Evolutionary conservation across 257 asterid genomes (phyloP), one percentile per base, ranked within the genome.

Genomic region (Prunella vulgaris): DNA sequence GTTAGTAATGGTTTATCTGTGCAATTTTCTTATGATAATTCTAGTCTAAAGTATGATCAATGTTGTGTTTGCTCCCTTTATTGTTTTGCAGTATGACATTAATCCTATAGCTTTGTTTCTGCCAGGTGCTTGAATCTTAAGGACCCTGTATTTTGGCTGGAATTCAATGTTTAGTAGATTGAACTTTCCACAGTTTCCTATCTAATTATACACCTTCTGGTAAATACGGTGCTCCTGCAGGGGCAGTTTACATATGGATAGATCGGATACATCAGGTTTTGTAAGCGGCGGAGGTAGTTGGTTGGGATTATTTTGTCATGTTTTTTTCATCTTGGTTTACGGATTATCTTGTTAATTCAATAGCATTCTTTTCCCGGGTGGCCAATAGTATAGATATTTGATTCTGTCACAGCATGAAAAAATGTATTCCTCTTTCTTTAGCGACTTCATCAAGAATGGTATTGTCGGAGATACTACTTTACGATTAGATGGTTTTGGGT

Each of bases 181-280:
- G 69, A 49, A 60, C 33, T 12, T 27, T 15, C 60, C 32, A 1
- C 17, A 7, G 35, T 32, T 71, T 51, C 66, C 40, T 64, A 54
- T 56, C 53, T 70, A 64, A 40, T 63, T 32, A 35, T 10, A 28
- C 38, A 58, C 48, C 66, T 66, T 54, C 33, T 80, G 53, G 22
- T 73, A 63, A 60, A 61, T 35, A 30, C 33, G 10, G 64, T 66
- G 53, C 73, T 71, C 49, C 69, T 37, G 52, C 15, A 1, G 76
- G 35, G 77, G 83, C 61, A 38, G 79, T 68, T 59, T 51, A 63
- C 64, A 12, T 42, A 93, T 93, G 99, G 96, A 90, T 79, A 85
- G 99, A 79, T 72, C 82, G 0, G 96, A 93, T 74, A 90, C 96
- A 17, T 88, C 97, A 30, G 95, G 97, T 61, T 90, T 93, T 69